A percentile compares a stretch with the other conserved stretches of the same genome.
Conservation (phyloP, 345 rosid species). For the Aquilaria yunnanensis region DNA sequence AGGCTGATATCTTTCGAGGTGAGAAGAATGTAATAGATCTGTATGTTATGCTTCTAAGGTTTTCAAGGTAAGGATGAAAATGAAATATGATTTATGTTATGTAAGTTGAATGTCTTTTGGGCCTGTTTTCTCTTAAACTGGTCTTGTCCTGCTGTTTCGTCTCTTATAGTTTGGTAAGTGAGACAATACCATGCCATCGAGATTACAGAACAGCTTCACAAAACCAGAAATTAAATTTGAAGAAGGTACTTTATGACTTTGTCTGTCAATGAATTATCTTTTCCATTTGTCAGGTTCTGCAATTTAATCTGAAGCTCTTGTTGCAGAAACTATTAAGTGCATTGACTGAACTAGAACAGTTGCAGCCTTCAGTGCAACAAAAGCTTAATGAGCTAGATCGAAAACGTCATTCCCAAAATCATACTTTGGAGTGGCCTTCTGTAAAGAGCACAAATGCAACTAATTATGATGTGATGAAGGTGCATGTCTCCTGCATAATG, state of each 20-base stretch:
- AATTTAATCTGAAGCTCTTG: conserved; percentile 14
- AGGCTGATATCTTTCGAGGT: conserved; percentile 90
- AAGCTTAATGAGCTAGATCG: conserved; percentile 50
- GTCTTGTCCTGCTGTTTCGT: conserved; percentile 3
- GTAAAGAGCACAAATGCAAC: conserved; percentile 35
- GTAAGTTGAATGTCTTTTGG: conserved; percentile 7
- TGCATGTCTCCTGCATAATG: conserved; percentile 11
- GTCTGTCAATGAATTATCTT: not conserved
- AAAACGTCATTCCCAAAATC: conserved; percentile 37
- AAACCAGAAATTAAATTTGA: conserved; percentile 48
- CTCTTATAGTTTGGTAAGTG: conserved; percentile 73
- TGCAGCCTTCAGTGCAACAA: conserved; percentile 75
- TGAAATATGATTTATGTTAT: not conserved
- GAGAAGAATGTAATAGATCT: conserved; percentile 88
- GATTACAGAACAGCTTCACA: conserved; percentile 49
- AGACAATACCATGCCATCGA: conserved; percentile 91
- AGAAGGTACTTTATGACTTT: conserved; percentile 36
- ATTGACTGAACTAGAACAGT: conserved; percentile 71
- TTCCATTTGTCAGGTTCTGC: conserved; percentile 18
- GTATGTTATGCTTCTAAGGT: conserved; percentile 88
- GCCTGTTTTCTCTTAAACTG: not conserved
- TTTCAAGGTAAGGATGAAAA: conserved; percentile 61
- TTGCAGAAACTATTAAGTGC: conserved; percentile 62
- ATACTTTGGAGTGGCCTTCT: conserved; percentile 37
- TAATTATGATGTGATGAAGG: conserved; percentile 45